These are phyloP conservation scores for Rutstroemia sp. DNA, from an alignment of 2,329 filamentous ascomycete genomes.

Conservation along the genomic window DNA sequence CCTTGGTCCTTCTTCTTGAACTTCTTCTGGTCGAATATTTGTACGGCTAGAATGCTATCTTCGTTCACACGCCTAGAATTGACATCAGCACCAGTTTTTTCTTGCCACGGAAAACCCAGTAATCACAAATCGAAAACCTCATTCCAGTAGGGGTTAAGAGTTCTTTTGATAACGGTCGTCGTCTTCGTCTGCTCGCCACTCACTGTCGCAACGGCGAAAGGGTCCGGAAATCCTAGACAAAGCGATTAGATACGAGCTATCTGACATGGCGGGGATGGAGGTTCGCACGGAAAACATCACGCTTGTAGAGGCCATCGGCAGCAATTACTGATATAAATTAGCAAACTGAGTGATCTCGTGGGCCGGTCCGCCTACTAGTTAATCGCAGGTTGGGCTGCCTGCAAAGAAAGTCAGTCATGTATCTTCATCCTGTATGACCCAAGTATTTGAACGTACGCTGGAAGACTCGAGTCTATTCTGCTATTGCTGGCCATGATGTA, in stretches of 20 bases:
- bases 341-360: not conserved
- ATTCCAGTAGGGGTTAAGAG: conserved; percentile 99
- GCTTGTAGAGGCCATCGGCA: conserved; percentile 95
- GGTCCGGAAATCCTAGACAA: conserved; percentile 80
- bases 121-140: conserved; percentile 92
- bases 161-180: conserved; percentile 95
- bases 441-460: conserved; percentile 45
- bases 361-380: conserved; percentile 62
- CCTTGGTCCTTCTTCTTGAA: conserved; percentile 99
- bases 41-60: conserved; percentile 92
- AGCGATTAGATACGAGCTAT: conserved; percentile 13
- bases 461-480: conserved; percentile 53
- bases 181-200: conserved; percentile 98
- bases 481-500: conserved; percentile 37
- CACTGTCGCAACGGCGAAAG: conserved; percentile 94
- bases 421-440: conserved; percentile 11
- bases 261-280: not conserved
- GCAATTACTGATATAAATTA: conserved; percentile 73
- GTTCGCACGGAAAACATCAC: conserved; percentile 93
- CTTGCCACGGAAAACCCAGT: conserved; percentile 3
- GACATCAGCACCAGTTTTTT: conserved; percentile 15
- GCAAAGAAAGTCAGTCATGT: conserved; percentile 21
- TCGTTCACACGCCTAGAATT: conserved; percentile 72
- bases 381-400: conserved; percentile 85
- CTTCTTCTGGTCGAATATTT: conserved; percentile 99